phyloP scores from a whole-genome alignment of 2,329 filamentous ascomycete genomes.

The Diaporthe helianthi region DNA sequence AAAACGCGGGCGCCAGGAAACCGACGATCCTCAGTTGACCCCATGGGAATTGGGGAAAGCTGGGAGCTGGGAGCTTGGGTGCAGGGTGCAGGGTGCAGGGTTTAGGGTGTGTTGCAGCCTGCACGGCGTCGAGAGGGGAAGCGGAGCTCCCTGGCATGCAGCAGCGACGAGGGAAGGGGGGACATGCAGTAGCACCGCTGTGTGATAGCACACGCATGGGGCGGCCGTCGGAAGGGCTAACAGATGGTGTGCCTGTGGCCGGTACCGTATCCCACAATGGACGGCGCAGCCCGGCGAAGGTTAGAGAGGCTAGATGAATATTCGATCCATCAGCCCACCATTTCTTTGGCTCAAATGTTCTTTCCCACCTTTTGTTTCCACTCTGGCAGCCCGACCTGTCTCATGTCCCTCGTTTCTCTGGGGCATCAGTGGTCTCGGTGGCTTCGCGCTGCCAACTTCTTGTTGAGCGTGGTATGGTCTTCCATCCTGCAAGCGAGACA shows the following conservation, averaged over 20 bases:
- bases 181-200: neutral
- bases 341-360: neutral
- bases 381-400: neutral
- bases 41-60: constrained; percentile 24
- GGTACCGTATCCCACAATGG: neutral
- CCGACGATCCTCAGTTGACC: constrained; percentile 26
- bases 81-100: constrained; percentile 15
- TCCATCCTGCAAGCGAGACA: constrained; percentile 12
- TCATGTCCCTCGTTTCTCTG: neutral
- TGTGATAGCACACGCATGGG: neutral
- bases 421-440: neutral
- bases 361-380: neutral
- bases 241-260: neutral
- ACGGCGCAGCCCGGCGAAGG: constrained; percentile 9
- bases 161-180: neutral
- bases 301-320: constrained; percentile 11
- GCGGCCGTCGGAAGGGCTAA: neutral
- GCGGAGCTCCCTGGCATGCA: neutral
- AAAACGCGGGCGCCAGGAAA: constrained; percentile 18
- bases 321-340: constrained; percentile 18
- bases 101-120: neutral
- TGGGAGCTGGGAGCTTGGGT: neutral
- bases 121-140: neutral
- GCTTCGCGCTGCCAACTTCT: neutral
- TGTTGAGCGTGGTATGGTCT: neutral